phyloP scores from a whole-genome alignment of 2,329 filamentous ascomycete species.

The Aspergillus costaricaensis region DNA sequence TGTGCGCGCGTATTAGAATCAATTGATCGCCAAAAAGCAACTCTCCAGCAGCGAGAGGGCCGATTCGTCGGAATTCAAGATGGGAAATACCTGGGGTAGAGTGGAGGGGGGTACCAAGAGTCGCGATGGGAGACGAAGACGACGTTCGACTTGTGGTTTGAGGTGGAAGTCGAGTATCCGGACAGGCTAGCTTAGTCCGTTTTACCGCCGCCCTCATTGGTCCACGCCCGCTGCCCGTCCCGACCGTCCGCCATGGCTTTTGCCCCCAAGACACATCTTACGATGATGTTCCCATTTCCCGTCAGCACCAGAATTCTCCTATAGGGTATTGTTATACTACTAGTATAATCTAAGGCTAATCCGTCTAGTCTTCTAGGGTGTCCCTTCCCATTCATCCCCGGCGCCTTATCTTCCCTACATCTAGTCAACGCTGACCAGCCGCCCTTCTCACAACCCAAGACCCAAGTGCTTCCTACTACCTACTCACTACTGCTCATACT shows the following conservation, averaged over 20 bases:
- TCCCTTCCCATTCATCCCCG: background rate
- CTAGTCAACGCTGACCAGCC: background rate
- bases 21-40: constrained; percentile 28
- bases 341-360: no score
- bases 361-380: no score
- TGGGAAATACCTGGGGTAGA: constrained; percentile 24
- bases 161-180: constrained; percentile 44
- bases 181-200: constrained; percentile 35
- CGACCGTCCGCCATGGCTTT: constrained; percentile 12
- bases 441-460: background rate
- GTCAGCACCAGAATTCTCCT: background rate
- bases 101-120: constrained; percentile 33
- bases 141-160: constrained; percentile 40
- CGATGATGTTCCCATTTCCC: constrained; percentile 1
- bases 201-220: constrained; percentile 41
- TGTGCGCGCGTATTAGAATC: constrained; percentile 30
- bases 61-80: constrained; percentile 29
- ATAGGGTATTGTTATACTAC: no score
- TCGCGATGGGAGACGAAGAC: constrained; percentile 36
- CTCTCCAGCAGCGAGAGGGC: constrained; percentile 21
- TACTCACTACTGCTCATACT: background rate
- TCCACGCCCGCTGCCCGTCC: constrained; percentile 22
- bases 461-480: no score
- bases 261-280: constrained; percentile 24
- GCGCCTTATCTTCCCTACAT: background rate